Conservation (phyloP, 2,329 filamentous ascomycete genomes). For the Aspergillus arachidicola region DNA sequence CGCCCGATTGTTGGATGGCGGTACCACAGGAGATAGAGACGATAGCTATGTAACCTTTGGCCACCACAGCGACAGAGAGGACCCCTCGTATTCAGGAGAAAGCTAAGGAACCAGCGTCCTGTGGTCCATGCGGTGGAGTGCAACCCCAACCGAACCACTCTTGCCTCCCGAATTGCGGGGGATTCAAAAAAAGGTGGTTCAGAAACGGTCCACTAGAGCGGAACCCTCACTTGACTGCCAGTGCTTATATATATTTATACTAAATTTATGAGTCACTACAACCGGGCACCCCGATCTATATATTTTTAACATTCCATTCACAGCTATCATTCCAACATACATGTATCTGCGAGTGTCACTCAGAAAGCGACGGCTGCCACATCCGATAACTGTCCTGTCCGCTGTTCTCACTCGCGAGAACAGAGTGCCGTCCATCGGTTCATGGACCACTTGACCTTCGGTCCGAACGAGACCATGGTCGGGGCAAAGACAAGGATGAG, state of each 20-base stretch:
- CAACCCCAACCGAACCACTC: neutral
- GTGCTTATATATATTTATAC: too few relatives aligned
- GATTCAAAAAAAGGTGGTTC: neutral
- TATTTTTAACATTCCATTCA: slow-evolving; percentile 12
- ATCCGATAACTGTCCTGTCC: slow-evolving; percentile 18
- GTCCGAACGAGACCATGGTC: slow-evolving; percentile 1
- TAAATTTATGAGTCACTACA: neutral
- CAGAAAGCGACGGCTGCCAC: slow-evolving; percentile 39
- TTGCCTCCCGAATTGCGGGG: neutral
- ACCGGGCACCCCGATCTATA: neutral
- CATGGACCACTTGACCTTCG: neutral
- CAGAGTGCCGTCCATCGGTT: neutral
- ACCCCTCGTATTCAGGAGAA: neutral
- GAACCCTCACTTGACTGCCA: neutral
- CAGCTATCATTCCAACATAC: slow-evolving; percentile 22
- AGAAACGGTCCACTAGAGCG: neutral
- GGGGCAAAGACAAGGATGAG: slow-evolving; percentile 26
- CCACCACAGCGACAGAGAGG: too few relatives aligned
- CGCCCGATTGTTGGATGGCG: too few relatives aligned
- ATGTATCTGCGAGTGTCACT: slow-evolving; percentile 27
- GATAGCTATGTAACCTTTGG: too few relatives aligned
- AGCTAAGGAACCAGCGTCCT: neutral
- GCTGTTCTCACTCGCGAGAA: neutral
- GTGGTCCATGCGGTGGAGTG: neutral
- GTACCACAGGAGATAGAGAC: too few relatives aligned